phyloP scores from a whole-genome alignment of 2,329 filamentous ascomycete species.

The Cladosporium halotolerans region DNA sequence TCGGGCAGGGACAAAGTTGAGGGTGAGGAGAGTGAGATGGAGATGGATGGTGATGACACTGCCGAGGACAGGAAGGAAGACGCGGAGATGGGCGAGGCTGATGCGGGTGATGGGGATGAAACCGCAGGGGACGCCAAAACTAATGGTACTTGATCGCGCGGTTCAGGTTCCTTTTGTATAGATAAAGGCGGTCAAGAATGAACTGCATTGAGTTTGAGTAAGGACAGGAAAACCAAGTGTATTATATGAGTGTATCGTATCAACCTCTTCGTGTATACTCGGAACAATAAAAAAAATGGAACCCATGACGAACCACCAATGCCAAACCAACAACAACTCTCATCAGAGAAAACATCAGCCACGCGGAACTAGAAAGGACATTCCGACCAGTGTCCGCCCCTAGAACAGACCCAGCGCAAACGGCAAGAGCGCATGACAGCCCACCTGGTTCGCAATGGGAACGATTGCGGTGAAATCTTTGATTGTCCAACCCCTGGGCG shows the following conservation, averaged over 20 bases:
- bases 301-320: no score
- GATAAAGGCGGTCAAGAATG: constrained; percentile 1
- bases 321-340: not conserved
- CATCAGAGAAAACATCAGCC: not conserved
- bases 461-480: constrained; percentile 19
- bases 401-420: constrained; percentile 19
- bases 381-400: not conserved
- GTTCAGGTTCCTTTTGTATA: not conserved
- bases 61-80: constrained; percentile 17
- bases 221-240: not conserved
- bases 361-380: no score
- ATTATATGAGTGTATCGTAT: not conserved
- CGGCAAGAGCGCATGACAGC: constrained; percentile 18
- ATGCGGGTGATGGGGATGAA: not conserved
- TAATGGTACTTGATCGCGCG: no score
- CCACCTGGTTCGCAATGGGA: constrained; percentile 20
- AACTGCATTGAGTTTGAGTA: not conserved
- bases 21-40: constrained; percentile 14
- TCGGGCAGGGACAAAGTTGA: constrained; percentile 10
- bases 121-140: not conserved
- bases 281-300: no score
- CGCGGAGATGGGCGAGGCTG: constrained; percentile 19
- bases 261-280: not conserved
- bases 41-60: constrained; percentile 12
- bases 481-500: constrained; percentile 18